These are phyloP conservation scores for Cryphonectria carpinicola DNA, from an alignment of 2,329 filamentous ascomycete genomes.

Conservation along the genomic window DNA sequence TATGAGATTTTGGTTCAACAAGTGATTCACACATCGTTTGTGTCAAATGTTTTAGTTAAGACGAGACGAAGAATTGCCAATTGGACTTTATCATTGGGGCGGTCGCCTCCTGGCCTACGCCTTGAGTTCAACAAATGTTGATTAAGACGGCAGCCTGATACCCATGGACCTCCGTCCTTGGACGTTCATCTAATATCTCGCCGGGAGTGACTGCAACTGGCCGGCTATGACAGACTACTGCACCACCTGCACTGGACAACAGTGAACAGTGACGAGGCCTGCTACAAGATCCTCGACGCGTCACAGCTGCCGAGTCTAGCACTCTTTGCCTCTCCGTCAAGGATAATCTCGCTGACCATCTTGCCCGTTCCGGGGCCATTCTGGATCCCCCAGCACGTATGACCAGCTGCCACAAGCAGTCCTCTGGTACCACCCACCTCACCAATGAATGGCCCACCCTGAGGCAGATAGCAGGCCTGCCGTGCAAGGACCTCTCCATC, in stretches of 20 bases:
- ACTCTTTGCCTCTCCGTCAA: slow-evolving; percentile 63
- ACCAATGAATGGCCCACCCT: slow-evolving; percentile 72
- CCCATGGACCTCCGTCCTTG: not conserved
- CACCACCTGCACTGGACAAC: no score
- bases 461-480: slow-evolving; percentile 79
- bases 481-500: slow-evolving; percentile 62
- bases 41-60: no score
- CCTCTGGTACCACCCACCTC: slow-evolving; percentile 64
- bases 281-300: slow-evolving; percentile 46
- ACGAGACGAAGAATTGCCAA: no score
- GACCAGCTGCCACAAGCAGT: slow-evolving; percentile 70
- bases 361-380: slow-evolving; percentile 76
- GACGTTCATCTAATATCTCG: not conserved
- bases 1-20: not conserved
- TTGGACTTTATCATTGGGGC: no score
- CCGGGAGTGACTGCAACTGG: not conserved
- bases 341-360: slow-evolving; percentile 65
- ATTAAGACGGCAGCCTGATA: no score
- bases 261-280: not conserved
- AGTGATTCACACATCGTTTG: no score
- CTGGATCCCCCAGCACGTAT: slow-evolving; percentile 84
- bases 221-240: not conserved
- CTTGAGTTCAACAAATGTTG: no score
- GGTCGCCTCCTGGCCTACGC: no score
- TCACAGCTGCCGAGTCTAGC: slow-evolving; percentile 57